Conservation (phyloP, 768 basidiomycete species). For the Termitomyces sp. region DNA sequence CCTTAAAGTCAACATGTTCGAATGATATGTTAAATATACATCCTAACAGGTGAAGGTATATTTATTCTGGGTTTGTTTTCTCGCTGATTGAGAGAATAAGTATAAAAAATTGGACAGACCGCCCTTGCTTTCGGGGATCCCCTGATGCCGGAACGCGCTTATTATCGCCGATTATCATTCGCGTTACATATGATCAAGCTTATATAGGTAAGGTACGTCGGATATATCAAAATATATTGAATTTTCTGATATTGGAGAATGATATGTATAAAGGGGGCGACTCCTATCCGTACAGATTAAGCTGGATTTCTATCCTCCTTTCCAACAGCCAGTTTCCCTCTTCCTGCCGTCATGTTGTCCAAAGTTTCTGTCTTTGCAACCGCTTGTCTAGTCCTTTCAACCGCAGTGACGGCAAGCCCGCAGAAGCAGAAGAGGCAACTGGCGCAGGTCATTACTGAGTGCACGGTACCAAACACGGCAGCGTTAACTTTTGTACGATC, state of each 20-base stretch:
- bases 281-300: slow-evolving; percentile 4
- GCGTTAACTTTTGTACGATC: slow-evolving; percentile 21
- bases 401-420: slow-evolving; percentile 8
- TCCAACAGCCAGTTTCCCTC: background rate
- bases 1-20: too few relatives aligned
- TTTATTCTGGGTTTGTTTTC: background rate
- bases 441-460: slow-evolving; percentile 18
- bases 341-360: slow-evolving; percentile 7
- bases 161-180: too few relatives aligned
- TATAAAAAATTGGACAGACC: background rate
- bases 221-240: background rate
- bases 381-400: slow-evolving; percentile 6
- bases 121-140: background rate
- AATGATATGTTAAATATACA: too few relatives aligned
- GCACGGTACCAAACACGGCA: slow-evolving; percentile 18
- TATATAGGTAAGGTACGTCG: slow-evolving; percentile 1
- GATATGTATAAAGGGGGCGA: slow-evolving; percentile 5
- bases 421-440: slow-evolving; percentile 11
- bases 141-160: background rate
- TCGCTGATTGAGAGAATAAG: background rate
- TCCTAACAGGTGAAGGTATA: background rate
- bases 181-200: background rate
- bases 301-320: background rate
- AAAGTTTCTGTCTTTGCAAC: slow-evolving; percentile 6
- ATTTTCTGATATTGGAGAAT: background rate